Percentiles rank a stretch among this genome's conserved stretches.
Evolutionary conservation across 2,329 filamentous ascomycete species (phyloP).

Genomic region (Trichothecium sympodiale): DNA sequence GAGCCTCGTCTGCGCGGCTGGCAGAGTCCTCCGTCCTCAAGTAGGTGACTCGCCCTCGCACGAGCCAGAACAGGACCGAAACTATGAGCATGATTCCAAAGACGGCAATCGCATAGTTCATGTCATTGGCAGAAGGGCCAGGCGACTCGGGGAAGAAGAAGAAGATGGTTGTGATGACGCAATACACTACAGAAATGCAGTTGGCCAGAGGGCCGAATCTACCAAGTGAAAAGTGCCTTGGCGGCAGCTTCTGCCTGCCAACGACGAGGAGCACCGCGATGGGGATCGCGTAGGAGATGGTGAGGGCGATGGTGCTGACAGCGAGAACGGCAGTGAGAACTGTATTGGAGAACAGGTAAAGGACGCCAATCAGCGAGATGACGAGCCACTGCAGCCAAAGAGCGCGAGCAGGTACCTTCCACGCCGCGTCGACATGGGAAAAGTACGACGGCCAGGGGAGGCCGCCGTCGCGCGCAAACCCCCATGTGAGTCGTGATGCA

Average conservation of each 20-base stretch:
- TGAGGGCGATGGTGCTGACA: slow-evolving; percentile 45
- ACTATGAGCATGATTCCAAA: slow-evolving; percentile 44
- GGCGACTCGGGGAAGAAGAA: slow-evolving; percentile 41
- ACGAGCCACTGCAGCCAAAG: slow-evolving; percentile 39
- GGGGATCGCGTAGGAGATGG: slow-evolving; percentile 36
- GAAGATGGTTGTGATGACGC: slow-evolving; percentile 39
- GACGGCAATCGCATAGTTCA: slow-evolving; percentile 47
- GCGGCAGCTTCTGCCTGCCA: slow-evolving; percentile 40
- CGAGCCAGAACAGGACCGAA: slow-evolving; percentile 36
- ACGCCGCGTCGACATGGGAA: slow-evolving; percentile 27
- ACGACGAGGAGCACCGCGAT: slow-evolving; percentile 34
- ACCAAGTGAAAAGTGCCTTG: slow-evolving; percentile 33
- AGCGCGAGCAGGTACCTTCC: slow-evolving; percentile 40
- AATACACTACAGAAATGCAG: slow-evolving; percentile 39
- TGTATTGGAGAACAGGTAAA: slow-evolving; percentile 42
- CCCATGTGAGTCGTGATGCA: slow-evolving; percentile 40
- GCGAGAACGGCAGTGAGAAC: slow-evolving; percentile 42
- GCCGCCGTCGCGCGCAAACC: slow-evolving; percentile 42
- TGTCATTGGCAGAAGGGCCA: slow-evolving; percentile 32
- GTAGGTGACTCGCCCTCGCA: slow-evolving; percentile 30
- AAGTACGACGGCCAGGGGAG: slow-evolving; percentile 34
- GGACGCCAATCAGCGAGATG: slow-evolving; percentile 33
- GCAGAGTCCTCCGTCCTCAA: background rate
- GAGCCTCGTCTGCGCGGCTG: background rate
- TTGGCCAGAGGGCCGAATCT: slow-evolving; percentile 30